These are phyloP conservation scores for Kokia cookei DNA, from an alignment of 441 rosid genomes.

Conservation along the genomic window DNA sequence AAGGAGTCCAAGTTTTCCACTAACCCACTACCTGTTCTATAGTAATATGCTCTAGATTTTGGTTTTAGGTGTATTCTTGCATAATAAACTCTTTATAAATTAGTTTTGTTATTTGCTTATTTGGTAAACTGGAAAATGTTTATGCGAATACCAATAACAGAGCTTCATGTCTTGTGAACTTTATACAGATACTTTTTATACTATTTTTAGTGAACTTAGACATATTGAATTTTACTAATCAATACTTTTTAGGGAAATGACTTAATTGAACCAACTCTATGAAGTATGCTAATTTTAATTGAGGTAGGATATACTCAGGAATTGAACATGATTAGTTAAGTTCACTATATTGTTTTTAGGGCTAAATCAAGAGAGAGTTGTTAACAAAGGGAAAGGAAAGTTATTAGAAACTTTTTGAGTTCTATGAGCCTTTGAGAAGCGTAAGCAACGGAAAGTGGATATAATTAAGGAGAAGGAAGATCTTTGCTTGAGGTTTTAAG, in stretches of 20 bases:
- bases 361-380: not conserved
- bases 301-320: not conserved
- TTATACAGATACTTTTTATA: not conserved
- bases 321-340: not conserved
- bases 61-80: not conserved
- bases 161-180: not conserved
- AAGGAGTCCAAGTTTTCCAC: not conserved
- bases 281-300: not conserved
- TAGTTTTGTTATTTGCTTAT: not conserved
- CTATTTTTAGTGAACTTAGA: not conserved
- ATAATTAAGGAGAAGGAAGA: not conserved
- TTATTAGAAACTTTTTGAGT: not conserved
- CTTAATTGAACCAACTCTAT: not conserved
- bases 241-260: not conserved
- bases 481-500: not conserved
- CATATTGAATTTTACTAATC: not conserved
- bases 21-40: not conserved
- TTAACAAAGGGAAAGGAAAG: not conserved
- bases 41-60: not conserved
- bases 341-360: not conserved
- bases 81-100: not conserved
- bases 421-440: not conserved
- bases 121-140: not conserved
- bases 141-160: not conserved
- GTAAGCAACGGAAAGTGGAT: not conserved